Conservation (phyloP, 768 basidiomycete species). For the Hysterangium stoloniferum region DNA sequence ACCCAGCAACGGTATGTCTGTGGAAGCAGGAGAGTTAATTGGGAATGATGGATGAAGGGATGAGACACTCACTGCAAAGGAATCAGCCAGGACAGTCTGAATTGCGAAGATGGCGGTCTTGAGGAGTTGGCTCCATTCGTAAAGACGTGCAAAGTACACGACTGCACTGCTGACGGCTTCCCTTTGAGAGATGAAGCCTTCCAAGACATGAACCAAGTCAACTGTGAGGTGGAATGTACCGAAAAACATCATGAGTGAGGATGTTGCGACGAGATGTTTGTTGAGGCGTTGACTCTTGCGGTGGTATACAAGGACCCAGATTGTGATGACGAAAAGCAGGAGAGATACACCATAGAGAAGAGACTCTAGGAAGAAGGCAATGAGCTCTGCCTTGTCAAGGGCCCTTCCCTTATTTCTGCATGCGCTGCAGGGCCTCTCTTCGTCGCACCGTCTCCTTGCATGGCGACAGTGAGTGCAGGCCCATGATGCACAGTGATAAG, state of each 20-base stretch:
- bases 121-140: conserved; percentile 30
- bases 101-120: conserved; percentile 30
- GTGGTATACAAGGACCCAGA: conserved; percentile 24
- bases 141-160: conserved; percentile 28
- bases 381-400: conserved; percentile 12
- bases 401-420: no score
- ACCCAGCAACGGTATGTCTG: conserved; percentile 28
- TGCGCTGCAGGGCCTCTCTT: no score
- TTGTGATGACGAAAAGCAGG: conserved; percentile 24
- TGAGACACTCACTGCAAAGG: conserved; percentile 22
- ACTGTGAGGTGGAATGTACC: conserved; percentile 30
- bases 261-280: conserved; percentile 26
- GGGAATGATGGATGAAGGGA: not conserved
- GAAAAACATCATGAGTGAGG: conserved; percentile 25
- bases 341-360: conserved; percentile 10
- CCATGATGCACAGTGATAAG: no score
- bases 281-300: conserved; percentile 23
- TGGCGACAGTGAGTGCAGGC: no score
- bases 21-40: not conserved
- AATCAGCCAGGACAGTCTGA: conserved; percentile 33
- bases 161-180: conserved; percentile 16
- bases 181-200: conserved; percentile 26
- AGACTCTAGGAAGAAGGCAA: conserved; percentile 11
- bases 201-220: conserved; percentile 29
- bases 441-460: no score